Conservation (phyloP, 345 rosid species). For the Gossypium turneri region DNA sequence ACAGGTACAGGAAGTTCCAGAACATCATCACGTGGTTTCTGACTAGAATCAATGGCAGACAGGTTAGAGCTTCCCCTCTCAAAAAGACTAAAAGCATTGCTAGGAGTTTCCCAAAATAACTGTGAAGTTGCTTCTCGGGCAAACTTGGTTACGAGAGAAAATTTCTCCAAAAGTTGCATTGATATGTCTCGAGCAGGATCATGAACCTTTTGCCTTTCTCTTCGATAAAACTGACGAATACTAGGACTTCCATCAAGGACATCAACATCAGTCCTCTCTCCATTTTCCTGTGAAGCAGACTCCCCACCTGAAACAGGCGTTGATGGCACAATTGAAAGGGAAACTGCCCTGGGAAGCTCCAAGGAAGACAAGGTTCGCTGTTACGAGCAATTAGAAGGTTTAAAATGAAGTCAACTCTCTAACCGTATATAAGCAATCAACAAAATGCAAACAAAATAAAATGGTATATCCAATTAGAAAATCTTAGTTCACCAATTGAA, state of each 20-base stretch:
- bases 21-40: constrained; percentile 32
- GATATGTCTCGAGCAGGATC: constrained; percentile 94
- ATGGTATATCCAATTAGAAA: not conserved
- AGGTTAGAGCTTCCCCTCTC: constrained; percentile 52
- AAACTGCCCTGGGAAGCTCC: constrained; percentile 80
- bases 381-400: constrained; percentile 25
- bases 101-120: constrained; percentile 59
- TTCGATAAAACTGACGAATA: constrained; percentile 41
- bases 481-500: not conserved
- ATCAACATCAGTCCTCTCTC: constrained; percentile 37
- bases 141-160: constrained; percentile 91
- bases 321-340: constrained; percentile 55
- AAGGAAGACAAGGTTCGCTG: constrained; percentile 87
- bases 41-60: constrained; percentile 36
- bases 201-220: constrained; percentile 55
- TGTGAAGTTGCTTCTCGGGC: constrained; percentile 92
- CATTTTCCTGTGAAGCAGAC: constrained; percentile 42
- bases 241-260: constrained; percentile 28
- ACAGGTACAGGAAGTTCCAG: constrained; percentile 45
- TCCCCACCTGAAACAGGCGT: constrained; percentile 37
- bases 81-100: constrained; percentile 51
- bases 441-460: not conserved
- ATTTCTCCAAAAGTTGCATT: constrained; percentile 83
- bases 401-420: not conserved
- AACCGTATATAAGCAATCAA: not conserved